These are phyloP conservation scores for Arachnopeziza araneosa DNA, from an alignment of 2,329 filamentous ascomycete genomes.

Conservation along the genomic window DNA sequence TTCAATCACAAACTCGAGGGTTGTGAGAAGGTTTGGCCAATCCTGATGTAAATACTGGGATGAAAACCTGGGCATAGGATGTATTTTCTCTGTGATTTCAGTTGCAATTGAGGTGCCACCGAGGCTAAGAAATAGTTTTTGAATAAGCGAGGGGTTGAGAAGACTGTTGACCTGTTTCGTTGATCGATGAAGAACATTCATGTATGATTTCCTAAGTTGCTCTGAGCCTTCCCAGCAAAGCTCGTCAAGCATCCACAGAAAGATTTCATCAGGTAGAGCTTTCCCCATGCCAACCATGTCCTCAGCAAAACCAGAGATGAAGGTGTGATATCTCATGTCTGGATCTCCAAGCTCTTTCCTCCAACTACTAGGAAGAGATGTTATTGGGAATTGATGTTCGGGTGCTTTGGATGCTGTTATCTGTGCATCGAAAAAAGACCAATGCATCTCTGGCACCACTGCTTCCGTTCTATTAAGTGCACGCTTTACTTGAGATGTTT, in stretches of 20 bases:
- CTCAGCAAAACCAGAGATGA: constrained; percentile 57
- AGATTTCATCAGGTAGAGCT: constrained; percentile 55
- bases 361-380: constrained; percentile 18
- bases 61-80: constrained; percentile 11
- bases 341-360: constrained; percentile 38
- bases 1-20: constrained; percentile 19
- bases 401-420: neutral
- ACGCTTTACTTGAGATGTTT: constrained; percentile 42
- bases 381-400: constrained; percentile 25
- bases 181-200: constrained; percentile 44
- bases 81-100: constrained; percentile 22
- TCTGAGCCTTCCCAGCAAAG: constrained; percentile 49
- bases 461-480: constrained; percentile 58
- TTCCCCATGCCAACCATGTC: constrained; percentile 42
- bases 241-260: constrained; percentile 61
- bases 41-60: constrained; percentile 21
- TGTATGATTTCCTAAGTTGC: constrained; percentile 55
- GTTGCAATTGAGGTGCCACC: constrained; percentile 48
- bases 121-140: constrained; percentile 51
- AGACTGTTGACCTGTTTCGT: constrained; percentile 37
- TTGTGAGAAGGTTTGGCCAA: constrained; percentile 24
- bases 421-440: constrained; percentile 48
- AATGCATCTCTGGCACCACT: constrained; percentile 44
- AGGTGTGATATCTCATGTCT: constrained; percentile 48
- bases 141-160: constrained; percentile 40